Base-by-base conservation (phyloP, 1,284 basidiomycete genomes). In the Ustilago cynodontis region DNA sequence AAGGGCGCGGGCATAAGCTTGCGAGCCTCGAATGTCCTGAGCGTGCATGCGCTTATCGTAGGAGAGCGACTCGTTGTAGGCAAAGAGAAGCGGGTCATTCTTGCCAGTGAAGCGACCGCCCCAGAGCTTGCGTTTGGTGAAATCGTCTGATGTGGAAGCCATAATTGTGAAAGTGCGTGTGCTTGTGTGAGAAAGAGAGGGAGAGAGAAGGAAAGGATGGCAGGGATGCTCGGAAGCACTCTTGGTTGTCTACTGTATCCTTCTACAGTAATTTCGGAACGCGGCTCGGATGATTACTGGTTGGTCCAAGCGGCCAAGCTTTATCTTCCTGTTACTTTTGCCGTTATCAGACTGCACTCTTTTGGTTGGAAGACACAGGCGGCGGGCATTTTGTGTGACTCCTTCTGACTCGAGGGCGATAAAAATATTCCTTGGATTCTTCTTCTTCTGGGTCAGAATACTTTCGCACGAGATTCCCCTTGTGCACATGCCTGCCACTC, bases 11-110 rank as follows among this genome's bases (percentile, higher is more conserved):
- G 96, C 92, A 86, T 98, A 98, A 18, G 96, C 95, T 82, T 97
- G 95, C 16, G 95, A 98, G 14, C 95, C 96, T 65, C 89, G 90
- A 81, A 98, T 94, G 84, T 99, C 96, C 50, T 92, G 94, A 2
- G 91, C 90, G 86, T 94, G 91, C 94, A 98, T 97, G 59, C 94
- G 90, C 86, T 93, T 91, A 87, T 98, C 96, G 87, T 98, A 99
- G 79, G 91, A 92, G 80, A 99, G 89, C 41, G 95, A 98, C 71
- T 86, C 82, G 65, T 86, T 86, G 75, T 82, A 86, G 35, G 76
- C 78, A 33, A 84, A 81, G 75, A 85, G 83, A 29, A 84, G 62
- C 0, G 83, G 83, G 56, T 84, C 84, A 18, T 82, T 85, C 43
- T 70, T 78, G 58, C 82, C 82, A 22, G 83, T 84, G 73, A 85